Percentiles rank a stretch among this genome's conserved stretches.
Conservation (phyloP, 2,329 filamentous ascomycete genomes). For the Kalmusia sp. region DNA sequence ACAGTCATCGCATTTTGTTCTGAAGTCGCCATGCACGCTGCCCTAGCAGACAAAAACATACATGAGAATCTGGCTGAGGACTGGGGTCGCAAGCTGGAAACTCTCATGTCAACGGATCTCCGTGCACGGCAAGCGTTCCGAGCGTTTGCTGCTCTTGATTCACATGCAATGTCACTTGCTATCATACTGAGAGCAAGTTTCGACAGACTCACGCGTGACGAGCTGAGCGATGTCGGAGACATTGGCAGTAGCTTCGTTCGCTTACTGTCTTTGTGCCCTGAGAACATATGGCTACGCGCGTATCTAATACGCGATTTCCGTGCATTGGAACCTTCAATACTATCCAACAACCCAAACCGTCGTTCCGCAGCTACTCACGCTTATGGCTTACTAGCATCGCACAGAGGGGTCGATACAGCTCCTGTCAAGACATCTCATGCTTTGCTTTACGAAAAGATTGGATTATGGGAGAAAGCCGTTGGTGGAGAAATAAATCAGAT, state of each 20-base stretch:
- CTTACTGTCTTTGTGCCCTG: conserved; percentile 62
- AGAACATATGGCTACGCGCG: conserved; percentile 47
- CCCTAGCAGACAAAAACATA: conserved; percentile 55
- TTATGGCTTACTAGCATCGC: conserved; percentile 78
- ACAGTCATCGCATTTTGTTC: conserved; percentile 74
- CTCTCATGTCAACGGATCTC: conserved; percentile 73
- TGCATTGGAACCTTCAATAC: conserved; percentile 66
- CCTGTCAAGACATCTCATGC: conserved; percentile 53
- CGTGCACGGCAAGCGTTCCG: conserved; percentile 67
- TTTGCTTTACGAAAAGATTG: conserved; percentile 55
- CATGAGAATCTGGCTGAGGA: conserved; percentile 71
- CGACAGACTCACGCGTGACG: conserved; percentile 51
- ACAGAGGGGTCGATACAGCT: conserved; percentile 54
- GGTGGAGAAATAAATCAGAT: conserved; percentile 66
- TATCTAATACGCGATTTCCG: conserved; percentile 43
- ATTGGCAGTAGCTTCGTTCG: conserved; percentile 61
- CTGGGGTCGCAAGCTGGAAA: conserved; percentile 83
- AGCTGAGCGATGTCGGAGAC: conserved; percentile 50
- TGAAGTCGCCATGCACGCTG: conserved; percentile 66
- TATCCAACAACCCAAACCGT: conserved; percentile 74
- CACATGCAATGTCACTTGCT: conserved; percentile 46
- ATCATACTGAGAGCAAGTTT: conserved; percentile 54
- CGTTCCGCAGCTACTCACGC: conserved; percentile 72
- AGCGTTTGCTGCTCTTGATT: conserved; percentile 50
- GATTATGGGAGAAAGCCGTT: conserved; percentile 64